Evolutionary conservation across 2,329 filamentous ascomycete species (phyloP).

Genomic region (Sporothrix pallida): DNA sequence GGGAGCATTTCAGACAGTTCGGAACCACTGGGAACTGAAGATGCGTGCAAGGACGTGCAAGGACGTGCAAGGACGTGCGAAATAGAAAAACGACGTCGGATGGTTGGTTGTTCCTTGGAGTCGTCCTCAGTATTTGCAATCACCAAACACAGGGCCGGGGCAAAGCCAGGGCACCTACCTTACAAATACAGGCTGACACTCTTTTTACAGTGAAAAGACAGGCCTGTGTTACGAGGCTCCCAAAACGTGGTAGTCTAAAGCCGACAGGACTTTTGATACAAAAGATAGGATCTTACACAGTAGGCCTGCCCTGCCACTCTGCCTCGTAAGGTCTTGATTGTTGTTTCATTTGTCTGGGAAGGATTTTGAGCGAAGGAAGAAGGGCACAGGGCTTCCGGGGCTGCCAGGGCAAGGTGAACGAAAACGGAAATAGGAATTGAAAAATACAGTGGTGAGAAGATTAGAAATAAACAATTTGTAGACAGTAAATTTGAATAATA

Average conservation of each 20-base stretch:
- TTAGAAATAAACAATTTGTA: background rate
- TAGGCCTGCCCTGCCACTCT: background rate
- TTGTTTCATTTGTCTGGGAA: conserved; percentile 16
- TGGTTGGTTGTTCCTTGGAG: background rate
- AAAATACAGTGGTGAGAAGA: background rate
- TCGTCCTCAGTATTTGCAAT: background rate
- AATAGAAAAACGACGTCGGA: background rate
- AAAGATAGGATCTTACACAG: background rate
- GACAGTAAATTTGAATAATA: background rate
- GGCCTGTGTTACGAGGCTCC: conserved; percentile 17
- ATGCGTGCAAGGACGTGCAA: background rate
- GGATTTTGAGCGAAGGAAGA: conserved; percentile 11
- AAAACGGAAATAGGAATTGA: background rate
- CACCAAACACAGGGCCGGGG: background rate
- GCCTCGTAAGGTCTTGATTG: background rate
- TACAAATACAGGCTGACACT: background rate
- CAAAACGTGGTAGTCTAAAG: conserved; percentile 5
- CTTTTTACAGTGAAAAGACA: no score
- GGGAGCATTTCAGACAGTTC: background rate
- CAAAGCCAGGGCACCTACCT: background rate
- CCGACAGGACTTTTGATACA: background rate
- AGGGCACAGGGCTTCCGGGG: background rate
- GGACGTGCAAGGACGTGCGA: background rate
- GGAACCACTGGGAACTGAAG: background rate
- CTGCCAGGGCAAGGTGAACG: background rate